Evolutionary conservation across 768 basidiomycete species (phyloP).

Genomic region (Termitomyces sp.): DNA sequence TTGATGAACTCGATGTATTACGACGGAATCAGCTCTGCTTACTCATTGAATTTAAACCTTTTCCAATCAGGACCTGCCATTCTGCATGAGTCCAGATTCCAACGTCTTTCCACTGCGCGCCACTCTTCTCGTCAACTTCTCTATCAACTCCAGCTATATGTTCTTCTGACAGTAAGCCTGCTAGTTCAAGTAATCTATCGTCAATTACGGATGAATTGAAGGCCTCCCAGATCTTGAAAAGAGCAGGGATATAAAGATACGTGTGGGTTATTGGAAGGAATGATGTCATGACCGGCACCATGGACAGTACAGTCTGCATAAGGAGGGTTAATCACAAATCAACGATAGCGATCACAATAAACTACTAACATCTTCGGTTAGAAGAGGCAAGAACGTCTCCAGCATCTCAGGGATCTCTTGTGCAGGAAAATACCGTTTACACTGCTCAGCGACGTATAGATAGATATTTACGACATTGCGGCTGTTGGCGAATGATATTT

Average conservation of each 20-base stretch:
- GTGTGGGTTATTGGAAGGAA: conserved; percentile 69
- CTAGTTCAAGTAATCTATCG: conserved; percentile 68
- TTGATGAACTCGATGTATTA: neutral
- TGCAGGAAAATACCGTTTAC: conserved; percentile 64
- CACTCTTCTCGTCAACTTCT: conserved; percentile 48
- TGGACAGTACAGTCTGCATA: conserved; percentile 56
- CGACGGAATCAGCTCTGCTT: conserved; percentile 17
- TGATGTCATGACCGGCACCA: conserved; percentile 70
- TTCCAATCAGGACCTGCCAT: conserved; percentile 79
- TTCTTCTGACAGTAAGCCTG: conserved; percentile 66
- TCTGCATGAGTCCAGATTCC: conserved; percentile 87
- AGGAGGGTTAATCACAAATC: neutral
- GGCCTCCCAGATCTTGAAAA: conserved; percentile 76
- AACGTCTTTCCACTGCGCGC: conserved; percentile 70
- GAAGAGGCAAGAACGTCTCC: conserved; percentile 59
- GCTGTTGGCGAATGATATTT: conserved; percentile 22
- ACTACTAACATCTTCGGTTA: conserved; percentile 62
- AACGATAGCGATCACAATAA: neutral
- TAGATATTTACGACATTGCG: conserved; percentile 68
- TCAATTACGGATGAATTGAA: conserved; percentile 73
- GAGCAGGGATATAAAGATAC: conserved; percentile 62
- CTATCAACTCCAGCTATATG: conserved; percentile 56
- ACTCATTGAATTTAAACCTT: conserved; percentile 81
- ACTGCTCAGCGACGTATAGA: conserved; percentile 68
- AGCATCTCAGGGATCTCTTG: conserved; percentile 69